Evolutionary conservation across 495 filamentous ascomycete genomes (phyloP).

Genomic region (Neurospora intermedia): DNA sequence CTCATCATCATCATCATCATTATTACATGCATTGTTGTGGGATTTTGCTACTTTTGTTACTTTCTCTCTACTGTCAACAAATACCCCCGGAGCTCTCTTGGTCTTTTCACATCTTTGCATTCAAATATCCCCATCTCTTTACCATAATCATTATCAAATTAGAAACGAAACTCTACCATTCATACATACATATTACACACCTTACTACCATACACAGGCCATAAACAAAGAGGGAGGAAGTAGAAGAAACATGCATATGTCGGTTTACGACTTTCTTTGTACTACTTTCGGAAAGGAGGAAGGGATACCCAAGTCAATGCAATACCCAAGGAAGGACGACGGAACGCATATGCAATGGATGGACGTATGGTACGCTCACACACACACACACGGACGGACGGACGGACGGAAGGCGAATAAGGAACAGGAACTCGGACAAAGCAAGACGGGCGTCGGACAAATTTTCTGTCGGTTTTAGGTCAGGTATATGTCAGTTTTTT

Average conservation of each 20-base stretch:
- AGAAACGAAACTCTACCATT: neutral
- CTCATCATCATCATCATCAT: neutral
- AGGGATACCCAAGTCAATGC: neutral
- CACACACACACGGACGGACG: neutral
- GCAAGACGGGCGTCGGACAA: neutral
- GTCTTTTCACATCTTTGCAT: neutral
- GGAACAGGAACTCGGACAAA: neutral
- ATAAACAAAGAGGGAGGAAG: neutral
- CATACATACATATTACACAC: neutral
- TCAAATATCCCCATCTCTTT: neutral
- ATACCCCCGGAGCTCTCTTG: neutral
- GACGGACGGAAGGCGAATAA: neutral
- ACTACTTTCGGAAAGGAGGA: neutral
- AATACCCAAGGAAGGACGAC: neutral
- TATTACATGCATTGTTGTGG: neutral
- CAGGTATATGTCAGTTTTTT: neutral
- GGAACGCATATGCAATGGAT: neutral
- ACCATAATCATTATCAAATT: neutral
- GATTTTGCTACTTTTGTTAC: neutral
- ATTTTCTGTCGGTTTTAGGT: neutral
- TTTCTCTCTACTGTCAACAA: neutral
- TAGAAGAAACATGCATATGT: neutral
- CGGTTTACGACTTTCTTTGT: neutral
- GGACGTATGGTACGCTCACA: neutral
- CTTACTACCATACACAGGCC: neutral